Base-by-base conservation (phyloP, 495 filamentous ascomycete genomes). In the Amphirosellinia nigrospora region DNA sequence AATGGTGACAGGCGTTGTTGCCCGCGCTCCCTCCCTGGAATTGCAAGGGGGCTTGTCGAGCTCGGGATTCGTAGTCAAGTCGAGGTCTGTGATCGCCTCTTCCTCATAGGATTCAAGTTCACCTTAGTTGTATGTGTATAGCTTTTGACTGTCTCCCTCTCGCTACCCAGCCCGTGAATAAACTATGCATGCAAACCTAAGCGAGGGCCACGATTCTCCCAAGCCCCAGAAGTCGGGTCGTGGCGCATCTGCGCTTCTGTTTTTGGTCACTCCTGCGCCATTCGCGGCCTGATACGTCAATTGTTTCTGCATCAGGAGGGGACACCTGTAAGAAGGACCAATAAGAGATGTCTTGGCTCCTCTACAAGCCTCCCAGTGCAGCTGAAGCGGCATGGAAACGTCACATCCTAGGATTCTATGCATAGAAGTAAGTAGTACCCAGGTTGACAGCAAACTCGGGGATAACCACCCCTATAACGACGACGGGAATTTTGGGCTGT, bases 231-330 rank as follows among this genome's bases (percentile, higher is more conserved):
- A 38, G 45, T 50, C 43, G n/a, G 28, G 26, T 64, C 28, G 41
- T 64, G 63, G 63, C 63, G 63, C 32, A 8, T 65, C 34, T 30
- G 46, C 15, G 38, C n/a, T 65, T 65, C 63, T 65, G 45, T 52
- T 52, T 65, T 65, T 65, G 63, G 63, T 13, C 21, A 53, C 32
- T 53, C 32, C 46, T 65, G 34, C 46, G 63, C 46, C 63, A 13
- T 39, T 34, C 34, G 46, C n/a, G 63, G 34, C 63, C 45, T 65
- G 63, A 65, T 65, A 65, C 63, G 63, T 65, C 63, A 65, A 65
- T 45, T 53, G 63, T 65, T 65, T 65, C 63, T 53, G 45, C 63
- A 38, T 34, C 16, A 39, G 34, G 39, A 61, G 46, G 63, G 19
- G 34, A 52, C 45, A 21, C 34, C 11, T 11, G 8, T 13, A 4